Base-by-base conservation (phyloP, 2,329 filamentous ascomycete species). In the Teratosphaeriaceae sp. region DNA sequence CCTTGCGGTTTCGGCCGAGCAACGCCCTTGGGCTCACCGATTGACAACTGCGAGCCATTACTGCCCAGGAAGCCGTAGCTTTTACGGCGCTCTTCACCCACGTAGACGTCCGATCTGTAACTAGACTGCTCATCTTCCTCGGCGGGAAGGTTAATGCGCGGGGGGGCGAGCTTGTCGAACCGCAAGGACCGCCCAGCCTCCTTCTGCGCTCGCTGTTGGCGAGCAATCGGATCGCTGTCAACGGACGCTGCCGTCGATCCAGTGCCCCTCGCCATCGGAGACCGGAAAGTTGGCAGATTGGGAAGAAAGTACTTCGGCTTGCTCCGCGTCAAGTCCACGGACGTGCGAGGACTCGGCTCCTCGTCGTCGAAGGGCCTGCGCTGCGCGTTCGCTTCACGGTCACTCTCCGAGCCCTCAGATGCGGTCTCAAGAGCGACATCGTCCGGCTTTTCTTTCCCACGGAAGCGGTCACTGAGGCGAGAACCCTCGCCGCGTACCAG, bases 401-500 rank as follows among this genome's bases (percentile, higher is more conserved):
- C 73, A 2, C 61, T 61, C 42, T 73, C 71, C 3, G 67, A 70
- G 19, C 69, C 64, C 22, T 74, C 71, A 5, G 73, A 75, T 13
- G 16, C 18, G 5, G 38, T 34, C 7, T 18, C 29, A 66, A 60
- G 43, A 44, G 66, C 68, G 50, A 15, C 26, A 26, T 42, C 30
- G 16, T 44, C 47, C 6, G 22, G 9, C 12, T 19, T 18, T 16
- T 44, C 41, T 16, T 22, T 42, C 18, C 35, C 38, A 8, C 79
- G 70, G 18, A 82, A 74, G 33, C 76, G 69, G 38, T 79, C 78
- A 13, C 78, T 76, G 24, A 82, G 72, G 54, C 75, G 78, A 0
- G 76, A 74, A 6, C 81, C 73, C 54, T 83, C 80, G 47, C 71
- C 73, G n/a, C 77, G 75, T 2, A 94, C 76, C 22, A 87, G 74